phyloP scores from a whole-genome alignment of 2,329 filamentous ascomycete species.

The Dothideomycetidae sp. region DNA sequence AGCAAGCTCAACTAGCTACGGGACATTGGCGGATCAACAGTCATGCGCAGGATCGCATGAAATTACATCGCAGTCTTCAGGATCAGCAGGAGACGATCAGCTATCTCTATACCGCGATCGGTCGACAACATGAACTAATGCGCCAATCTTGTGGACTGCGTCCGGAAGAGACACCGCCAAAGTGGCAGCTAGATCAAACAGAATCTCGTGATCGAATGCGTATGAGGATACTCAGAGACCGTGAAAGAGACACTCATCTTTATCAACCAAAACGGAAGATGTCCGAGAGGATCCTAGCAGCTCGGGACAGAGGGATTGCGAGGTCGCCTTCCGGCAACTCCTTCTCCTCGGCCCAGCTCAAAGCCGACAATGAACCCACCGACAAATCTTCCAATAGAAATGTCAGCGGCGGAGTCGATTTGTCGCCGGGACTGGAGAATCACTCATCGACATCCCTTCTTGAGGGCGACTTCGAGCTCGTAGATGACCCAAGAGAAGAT shows the following conservation, averaged over 20 bases:
- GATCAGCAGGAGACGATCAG: slow-evolving; percentile 83
- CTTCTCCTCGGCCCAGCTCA: neutral
- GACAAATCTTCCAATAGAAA: neutral
- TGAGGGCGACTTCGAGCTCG: slow-evolving; percentile 90
- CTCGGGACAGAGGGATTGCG: slow-evolving; percentile 3
- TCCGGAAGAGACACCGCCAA: slow-evolving; percentile 42
- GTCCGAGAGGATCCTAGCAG: slow-evolving; percentile 35
- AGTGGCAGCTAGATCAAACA: slow-evolving; percentile 90
- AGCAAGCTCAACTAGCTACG: slow-evolving; percentile 75
- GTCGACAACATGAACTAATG: slow-evolving; percentile 65
- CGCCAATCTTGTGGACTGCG: slow-evolving; percentile 70
- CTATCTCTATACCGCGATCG: slow-evolving; percentile 62
- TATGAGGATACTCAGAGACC: slow-evolving; percentile 69
- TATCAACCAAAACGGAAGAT: slow-evolving; percentile 74
- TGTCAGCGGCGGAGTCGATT: slow-evolving; percentile 1
- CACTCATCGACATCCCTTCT: slow-evolving; percentile 32
- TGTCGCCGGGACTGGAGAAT: slow-evolving; percentile 17
- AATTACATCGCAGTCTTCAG: slow-evolving; percentile 75
- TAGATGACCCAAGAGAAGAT: slow-evolving; percentile 80
- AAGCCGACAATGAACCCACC: neutral
- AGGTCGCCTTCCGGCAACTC: slow-evolving; percentile 26
- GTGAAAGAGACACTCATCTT: slow-evolving; percentile 49
- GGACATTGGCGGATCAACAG: slow-evolving; percentile 93
- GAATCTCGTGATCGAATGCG: slow-evolving; percentile 95
- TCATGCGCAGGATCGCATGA: slow-evolving; percentile 78